Percentiles rank a stretch among this genome's conserved stretches.
phyloP scores from a whole-genome alignment of 2,329 filamentous ascomycete species.

The Trichoderma cornu-damae region DNA sequence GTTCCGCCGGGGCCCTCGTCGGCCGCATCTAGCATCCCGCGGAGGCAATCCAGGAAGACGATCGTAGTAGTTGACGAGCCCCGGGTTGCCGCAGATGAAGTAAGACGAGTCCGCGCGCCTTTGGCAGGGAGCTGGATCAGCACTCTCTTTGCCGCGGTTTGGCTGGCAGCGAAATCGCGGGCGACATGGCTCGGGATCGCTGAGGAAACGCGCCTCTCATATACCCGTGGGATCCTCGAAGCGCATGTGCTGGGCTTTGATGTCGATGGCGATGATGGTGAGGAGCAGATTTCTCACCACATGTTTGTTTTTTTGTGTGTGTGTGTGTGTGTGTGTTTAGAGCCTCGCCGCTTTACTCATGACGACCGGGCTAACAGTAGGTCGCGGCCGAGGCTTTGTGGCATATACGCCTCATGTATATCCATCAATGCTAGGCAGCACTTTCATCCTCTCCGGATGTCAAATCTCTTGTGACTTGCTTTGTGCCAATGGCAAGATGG shows the following conservation, averaged over 20 bases:
- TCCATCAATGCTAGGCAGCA: too few species aligned
- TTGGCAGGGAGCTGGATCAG: slow-evolving; percentile 8
- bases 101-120: slow-evolving; percentile 55
- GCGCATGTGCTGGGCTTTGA: neutral
- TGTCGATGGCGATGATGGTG: neutral
- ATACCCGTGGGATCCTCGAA: neutral
- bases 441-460: too few species aligned
- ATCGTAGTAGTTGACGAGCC: slow-evolving; percentile 68
- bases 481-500: too few species aligned
- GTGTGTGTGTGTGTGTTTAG: too few species aligned
- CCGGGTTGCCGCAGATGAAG: slow-evolving; percentile 73
- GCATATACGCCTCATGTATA: too few species aligned
- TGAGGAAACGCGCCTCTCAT: neutral
- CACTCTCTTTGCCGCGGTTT: slow-evolving; percentile 19
- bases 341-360: neutral
- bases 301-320: too few species aligned
- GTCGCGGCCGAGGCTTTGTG: slow-evolving; percentile 1
- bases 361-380: neutral
- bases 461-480: too few species aligned
- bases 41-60: slow-evolving; percentile 58
- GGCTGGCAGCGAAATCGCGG: slow-evolving; percentile 31
- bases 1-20: slow-evolving; percentile 27
- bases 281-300: neutral
- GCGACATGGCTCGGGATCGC: slow-evolving; percentile 20
- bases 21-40: slow-evolving; percentile 43